Base-by-base conservation (phyloP, 441 rosid genomes). In the Lepidium campestre region DNA sequence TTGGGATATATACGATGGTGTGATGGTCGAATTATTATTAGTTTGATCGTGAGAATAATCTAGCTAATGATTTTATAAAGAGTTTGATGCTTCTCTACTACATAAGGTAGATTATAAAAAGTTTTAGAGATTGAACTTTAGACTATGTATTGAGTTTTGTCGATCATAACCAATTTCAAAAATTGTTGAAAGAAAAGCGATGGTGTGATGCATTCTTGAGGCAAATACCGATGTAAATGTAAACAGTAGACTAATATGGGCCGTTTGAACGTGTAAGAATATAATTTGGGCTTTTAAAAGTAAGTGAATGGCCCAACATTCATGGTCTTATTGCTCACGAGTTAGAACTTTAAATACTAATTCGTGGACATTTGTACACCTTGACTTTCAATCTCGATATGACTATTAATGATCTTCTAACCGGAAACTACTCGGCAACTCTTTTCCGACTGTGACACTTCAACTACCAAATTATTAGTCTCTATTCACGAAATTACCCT, bases 341-440 rank as follows among this genome's bases (percentile, higher is more conserved):
- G 64, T 25, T 37, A 27, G 11, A 56, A 37, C 27, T 12, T 14
- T 19, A 57, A 47, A 18, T 27, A 53, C 7, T 53, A 53, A 46
- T 39, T 44, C 40, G 27, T 60, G 41, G 45, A 34, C 10, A 23
- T 9, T 23, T 14, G 20, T 9, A 45, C 42, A 45, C 55, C 42
- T 29, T 45, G 32, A 5, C 31, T 45, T 18, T 46, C 67, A 48
- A 48, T 22, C 47, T 3, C 50, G 56, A 37, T 25, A 62, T 36
- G 45, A 71, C 64, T 47, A 56, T 71, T 55, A 71, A 71, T 47
- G 69, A 45, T 55, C 42, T 37, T 71, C 70, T 55, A 71, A 71
- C 75, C 53, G 59, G 75, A 71, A 71, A 10, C 75, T 71, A 71
- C 75, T 44, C 70, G 12, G 75, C 32, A 71, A 71, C 70, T 63